Percentiles rank a stretch among this genome's conserved stretches.
These are phyloP conservation scores for Fraxinus cuspidata DNA, from an alignment of 257 asterid species.

Conservation along the genomic window DNA sequence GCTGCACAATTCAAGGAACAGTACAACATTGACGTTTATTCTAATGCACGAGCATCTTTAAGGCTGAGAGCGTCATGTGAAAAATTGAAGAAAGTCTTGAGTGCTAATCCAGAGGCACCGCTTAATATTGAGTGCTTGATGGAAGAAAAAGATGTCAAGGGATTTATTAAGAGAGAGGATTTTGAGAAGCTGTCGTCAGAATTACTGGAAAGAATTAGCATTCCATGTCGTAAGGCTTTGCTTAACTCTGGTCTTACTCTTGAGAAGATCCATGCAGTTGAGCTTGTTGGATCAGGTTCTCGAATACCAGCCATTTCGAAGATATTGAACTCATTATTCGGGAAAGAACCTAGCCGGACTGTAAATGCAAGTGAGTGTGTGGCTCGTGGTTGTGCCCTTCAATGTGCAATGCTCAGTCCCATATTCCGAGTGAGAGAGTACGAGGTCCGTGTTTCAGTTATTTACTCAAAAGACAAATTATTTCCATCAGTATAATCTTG, in stretches of 20 bases:
- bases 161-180: conserved; percentile 84
- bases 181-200: conserved; percentile 73
- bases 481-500: conserved; percentile 7
- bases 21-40: conserved; percentile 74
- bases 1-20: conserved; percentile 70
- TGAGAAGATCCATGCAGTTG: conserved; percentile 79
- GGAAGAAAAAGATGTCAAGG: conserved; percentile 97
- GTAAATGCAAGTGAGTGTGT: conserved; percentile 97
- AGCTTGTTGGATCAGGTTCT: conserved; percentile 97
- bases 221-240: conserved; percentile 80
- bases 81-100: conserved; percentile 93
- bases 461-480: not conserved
- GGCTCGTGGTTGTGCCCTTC: conserved; percentile 95
- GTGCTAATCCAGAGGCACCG: conserved; percentile 96
- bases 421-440: conserved; percentile 76
- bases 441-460: conserved; percentile 63
- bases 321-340: conserved; percentile 61
- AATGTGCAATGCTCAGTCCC: conserved; percentile 98
- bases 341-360: conserved; percentile 77
- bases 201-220: conserved; percentile 64
- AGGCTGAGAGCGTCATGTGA: conserved; percentile 93
- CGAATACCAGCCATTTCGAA: conserved; percentile 80
- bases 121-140: conserved; percentile 93
- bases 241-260: conserved; percentile 60
- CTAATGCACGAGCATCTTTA: conserved; percentile 76